Evolutionary conservation across 192 early-diverging fungal species (phyloP).

Genomic region (Backusella parvicylindrica): DNA sequence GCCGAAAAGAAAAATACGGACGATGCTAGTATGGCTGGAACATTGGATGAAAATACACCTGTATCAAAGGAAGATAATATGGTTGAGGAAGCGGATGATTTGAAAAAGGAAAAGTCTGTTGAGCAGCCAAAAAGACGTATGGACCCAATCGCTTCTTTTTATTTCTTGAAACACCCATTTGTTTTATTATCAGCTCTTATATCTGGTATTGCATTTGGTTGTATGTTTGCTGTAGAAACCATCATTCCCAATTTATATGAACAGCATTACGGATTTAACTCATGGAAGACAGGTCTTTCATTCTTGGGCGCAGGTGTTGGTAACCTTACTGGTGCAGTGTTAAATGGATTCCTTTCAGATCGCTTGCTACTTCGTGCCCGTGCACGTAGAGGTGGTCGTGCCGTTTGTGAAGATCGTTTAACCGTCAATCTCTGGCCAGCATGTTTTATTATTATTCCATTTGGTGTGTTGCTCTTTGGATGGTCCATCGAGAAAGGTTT

Average conservation of each 20-base stretch:
- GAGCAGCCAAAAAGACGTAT: neutral
- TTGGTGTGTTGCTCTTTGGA: constrained; percentile 44
- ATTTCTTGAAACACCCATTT: constrained; percentile 34
- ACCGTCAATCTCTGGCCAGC: constrained; percentile 36
- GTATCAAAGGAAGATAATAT: neutral
- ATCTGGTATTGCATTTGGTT: constrained; percentile 43
- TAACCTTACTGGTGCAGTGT: constrained; percentile 37
- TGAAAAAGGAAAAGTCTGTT: neutral
- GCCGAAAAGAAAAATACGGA: neutral
- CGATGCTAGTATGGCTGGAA: neutral
- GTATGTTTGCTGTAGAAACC: constrained; percentile 47
- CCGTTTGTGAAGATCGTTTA: constrained; percentile 41
- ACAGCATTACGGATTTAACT: constrained; percentile 20
- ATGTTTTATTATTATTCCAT: constrained; percentile 38
- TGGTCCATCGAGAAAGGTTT: constrained; percentile 36
- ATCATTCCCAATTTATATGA: constrained; percentile 26
- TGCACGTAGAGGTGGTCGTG: constrained; percentile 25
- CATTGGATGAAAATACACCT: neutral
- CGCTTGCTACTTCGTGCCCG: constrained; percentile 28
- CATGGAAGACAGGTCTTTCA: constrained; percentile 33
- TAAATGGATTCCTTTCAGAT: constrained; percentile 42
- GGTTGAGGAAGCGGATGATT: neutral
- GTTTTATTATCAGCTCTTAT: constrained; percentile 37
- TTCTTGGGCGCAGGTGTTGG: constrained; percentile 14
- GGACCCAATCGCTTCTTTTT: constrained; percentile 7